Base-by-base conservation (phyloP, 495 filamentous ascomycete genomes). In the Cudoniella acicularis region DNA sequence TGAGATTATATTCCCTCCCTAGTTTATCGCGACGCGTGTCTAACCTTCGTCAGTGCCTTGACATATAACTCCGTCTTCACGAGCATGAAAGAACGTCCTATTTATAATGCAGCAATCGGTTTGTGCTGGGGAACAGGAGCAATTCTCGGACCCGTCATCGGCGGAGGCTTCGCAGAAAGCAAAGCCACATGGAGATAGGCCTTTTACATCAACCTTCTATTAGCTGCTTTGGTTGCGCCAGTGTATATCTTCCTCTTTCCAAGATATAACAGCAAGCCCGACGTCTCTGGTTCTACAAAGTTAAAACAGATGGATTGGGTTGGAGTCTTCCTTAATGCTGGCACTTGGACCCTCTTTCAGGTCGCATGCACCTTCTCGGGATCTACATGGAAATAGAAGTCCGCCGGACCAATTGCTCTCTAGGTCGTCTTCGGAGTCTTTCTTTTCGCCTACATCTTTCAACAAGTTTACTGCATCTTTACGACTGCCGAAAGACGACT, bases 351-450 rank as follows among this genome's bases (percentile, higher is more conserved):
- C 16, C 68, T 58, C 11, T 58, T 73, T 9, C 68, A 72, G 21
- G 70, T 82, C 62, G 78, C 72, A 0, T 68, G 78, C 53, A 73
- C 67, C 24, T 83, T 84, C 23, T 79, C 79, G 27, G 83, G 81
- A 2, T 61, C 69, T 20, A 56, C 71, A 1, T 84, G 70, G 54
- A 57, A 57, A 24, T 84, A 79, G 80, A 59, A 65, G 22, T 66
- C 64, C 42, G 71, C 66, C 6, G 68, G 67, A 11, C 77, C 76
- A 6, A 83, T 87, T 42, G 71, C 63, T 0, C 59, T 79, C 1
- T 82, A 76, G 50, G 74, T 77, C 16, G 66, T 72, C 4, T 73
- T 66, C 18, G 75, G 69, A 8, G 67, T 83, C 0, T 56, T 84
- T 8, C 69, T 79, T 26, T 62, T 82, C 51, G 13, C 72, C 6